A percentile compares a stretch with the other conserved stretches of the same genome.
Evolutionary conservation across 1,284 basidiomycete species (phyloP).

Genomic region (Cerioporus squamosus): DNA sequence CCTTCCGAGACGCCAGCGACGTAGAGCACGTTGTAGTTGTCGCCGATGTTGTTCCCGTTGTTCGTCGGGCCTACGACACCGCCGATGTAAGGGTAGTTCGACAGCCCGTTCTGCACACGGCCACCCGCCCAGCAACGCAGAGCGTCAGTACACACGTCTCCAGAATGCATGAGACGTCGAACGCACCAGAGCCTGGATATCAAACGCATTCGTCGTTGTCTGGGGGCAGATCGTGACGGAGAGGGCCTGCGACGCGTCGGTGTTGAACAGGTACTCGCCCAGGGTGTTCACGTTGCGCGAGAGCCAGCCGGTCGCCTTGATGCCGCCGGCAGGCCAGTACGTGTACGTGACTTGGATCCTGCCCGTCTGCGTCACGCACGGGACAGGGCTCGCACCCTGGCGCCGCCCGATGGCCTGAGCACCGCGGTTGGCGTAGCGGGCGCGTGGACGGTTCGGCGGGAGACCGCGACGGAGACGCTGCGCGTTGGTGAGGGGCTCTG

Average conservation of each 20-base stretch:
- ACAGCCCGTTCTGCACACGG: slow-evolving; percentile 28
- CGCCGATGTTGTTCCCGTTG: slow-evolving; percentile 2
- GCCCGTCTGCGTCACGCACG: slow-evolving; percentile 16
- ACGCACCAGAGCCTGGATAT: slow-evolving; percentile 21
- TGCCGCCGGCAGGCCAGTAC: not conserved
- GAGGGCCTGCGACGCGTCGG: slow-evolving; percentile 18
- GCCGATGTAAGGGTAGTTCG: slow-evolving; percentile 23
- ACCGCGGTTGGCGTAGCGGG: slow-evolving; percentile 12
- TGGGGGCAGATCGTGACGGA: slow-evolving; percentile 17
- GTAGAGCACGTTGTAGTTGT: slow-evolving; percentile 24
- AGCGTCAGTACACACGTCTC: too few species aligned
- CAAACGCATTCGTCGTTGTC: slow-evolving; percentile 6
- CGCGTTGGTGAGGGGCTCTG: slow-evolving; percentile 24
- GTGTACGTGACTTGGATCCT: slow-evolving; percentile 10
- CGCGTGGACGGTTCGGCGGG: slow-evolving; percentile 25
- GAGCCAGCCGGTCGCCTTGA: slow-evolving; percentile 9
- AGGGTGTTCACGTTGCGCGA: slow-evolving; percentile 18
- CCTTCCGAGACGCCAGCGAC: slow-evolving; percentile 22
- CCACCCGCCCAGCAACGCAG: not conserved
- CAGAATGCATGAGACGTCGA: not conserved
- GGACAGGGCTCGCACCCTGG: slow-evolving; percentile 8
- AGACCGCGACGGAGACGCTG: slow-evolving; percentile 29
- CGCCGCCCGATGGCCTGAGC: slow-evolving; percentile 12
- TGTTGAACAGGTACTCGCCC: slow-evolving; percentile 27
- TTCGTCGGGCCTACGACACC: slow-evolving; percentile 22